These are phyloP conservation scores for Rachicladosporium sp. DNA, from an alignment of 2,329 filamentous ascomycete genomes.

Conservation along the genomic window DNA sequence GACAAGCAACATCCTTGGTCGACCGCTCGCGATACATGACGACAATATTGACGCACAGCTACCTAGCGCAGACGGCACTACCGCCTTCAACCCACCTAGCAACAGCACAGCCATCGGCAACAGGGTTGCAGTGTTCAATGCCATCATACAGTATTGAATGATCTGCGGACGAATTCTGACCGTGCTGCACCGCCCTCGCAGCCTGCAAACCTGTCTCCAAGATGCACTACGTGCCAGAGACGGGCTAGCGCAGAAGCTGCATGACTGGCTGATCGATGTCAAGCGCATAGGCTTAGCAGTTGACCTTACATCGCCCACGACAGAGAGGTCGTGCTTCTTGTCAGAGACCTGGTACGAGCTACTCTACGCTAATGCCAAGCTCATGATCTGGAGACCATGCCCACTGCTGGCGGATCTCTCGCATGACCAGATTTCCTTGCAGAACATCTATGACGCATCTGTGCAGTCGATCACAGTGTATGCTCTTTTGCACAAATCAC, in stretches of 20 bases:
- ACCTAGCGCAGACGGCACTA: conserved; percentile 15
- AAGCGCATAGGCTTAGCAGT: conserved; percentile 17
- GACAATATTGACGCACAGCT: conserved; percentile 32
- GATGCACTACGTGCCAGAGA: conserved; percentile 12
- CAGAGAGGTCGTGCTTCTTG: conserved; percentile 27
- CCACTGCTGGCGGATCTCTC: conserved; percentile 14
- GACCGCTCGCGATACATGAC: conserved; percentile 29
- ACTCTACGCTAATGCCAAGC: conserved; percentile 31
- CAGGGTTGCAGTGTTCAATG: conserved; percentile 25
- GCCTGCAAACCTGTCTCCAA: conserved; percentile 5
- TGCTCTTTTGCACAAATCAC: conserved; percentile 31
- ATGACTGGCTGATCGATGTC: conserved; percentile 22
- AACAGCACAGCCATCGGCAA: background rate
- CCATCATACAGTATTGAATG: conserved; percentile 30
- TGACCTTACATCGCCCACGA: conserved; percentile 9
- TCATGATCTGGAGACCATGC: conserved; percentile 33
- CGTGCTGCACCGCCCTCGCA: conserved; percentile 22
- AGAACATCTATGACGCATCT: conserved; percentile 27
- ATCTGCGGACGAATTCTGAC: conserved; percentile 30
- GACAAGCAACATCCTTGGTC: conserved; percentile 27
- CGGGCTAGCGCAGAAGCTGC: conserved; percentile 20
- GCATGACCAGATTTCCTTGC: conserved; percentile 7
- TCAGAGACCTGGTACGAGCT: conserved; percentile 33
- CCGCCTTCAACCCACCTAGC: background rate
- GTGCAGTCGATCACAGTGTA: conserved; percentile 32